phyloP scores from a whole-genome alignment of 495 filamentous ascomycete species.

The Apiosordaria backusii region DNA sequence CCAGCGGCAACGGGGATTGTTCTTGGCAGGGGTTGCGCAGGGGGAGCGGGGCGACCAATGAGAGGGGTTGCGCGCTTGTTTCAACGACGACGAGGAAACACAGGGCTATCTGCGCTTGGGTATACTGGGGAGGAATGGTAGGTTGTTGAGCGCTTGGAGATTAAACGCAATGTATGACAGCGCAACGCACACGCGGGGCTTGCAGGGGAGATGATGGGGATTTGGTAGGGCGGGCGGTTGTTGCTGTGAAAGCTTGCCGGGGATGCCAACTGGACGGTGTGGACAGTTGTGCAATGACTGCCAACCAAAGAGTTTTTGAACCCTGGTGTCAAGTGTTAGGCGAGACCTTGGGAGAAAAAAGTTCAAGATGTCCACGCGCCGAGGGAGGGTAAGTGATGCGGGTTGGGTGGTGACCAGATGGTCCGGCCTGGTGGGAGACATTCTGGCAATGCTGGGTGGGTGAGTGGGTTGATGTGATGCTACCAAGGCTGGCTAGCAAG shows the following conservation, averaged over 20 bases:
- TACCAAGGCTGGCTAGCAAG: no score
- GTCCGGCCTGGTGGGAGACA: no score
- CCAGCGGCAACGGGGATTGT: background rate
- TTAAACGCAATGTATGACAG: background rate
- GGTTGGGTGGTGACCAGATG: no score
- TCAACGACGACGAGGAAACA: background rate
- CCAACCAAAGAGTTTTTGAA: background rate
- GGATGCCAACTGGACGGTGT: background rate
- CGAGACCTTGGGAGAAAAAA: background rate
- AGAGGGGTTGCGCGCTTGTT: background rate
- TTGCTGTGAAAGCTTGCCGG: no score
- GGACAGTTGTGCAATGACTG: background rate
- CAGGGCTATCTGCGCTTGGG: background rate
- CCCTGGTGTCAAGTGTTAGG: no score
- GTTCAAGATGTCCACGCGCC: background rate
- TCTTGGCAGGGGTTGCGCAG: background rate
- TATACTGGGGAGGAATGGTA: background rate
- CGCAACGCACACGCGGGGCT: no score
- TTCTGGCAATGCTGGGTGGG: no score
- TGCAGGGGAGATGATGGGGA: background rate
- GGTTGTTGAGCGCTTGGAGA: background rate
- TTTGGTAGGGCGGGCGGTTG: background rate
- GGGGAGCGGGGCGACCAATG: background rate
- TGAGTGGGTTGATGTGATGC: no score
- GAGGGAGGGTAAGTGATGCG: no score